Conservation (phyloP, 345 rosid genomes). For the Nephelium lappaceum region DNA sequence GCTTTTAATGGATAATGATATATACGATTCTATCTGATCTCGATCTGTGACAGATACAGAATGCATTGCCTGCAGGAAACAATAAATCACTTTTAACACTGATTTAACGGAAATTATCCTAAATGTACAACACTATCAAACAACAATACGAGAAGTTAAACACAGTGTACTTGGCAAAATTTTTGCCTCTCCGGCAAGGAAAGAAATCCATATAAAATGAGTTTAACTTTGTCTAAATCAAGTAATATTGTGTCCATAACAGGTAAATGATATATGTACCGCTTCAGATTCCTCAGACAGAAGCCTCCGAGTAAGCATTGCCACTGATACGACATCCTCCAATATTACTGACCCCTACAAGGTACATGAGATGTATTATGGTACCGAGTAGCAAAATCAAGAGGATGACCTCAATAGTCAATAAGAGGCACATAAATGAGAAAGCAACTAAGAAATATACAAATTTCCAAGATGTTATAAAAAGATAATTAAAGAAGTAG, state of each 20-base stretch:
- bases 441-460: not conserved
- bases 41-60: conserved; percentile 60
- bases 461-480: not conserved
- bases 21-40: conserved; percentile 84
- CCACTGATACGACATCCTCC: conserved; percentile 77
- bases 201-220: not conserved
- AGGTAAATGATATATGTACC: conserved; percentile 40
- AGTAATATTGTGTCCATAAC: conserved; percentile 16
- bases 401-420: conserved; percentile 2
- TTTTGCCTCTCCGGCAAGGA: not conserved
- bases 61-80: conserved; percentile 64
- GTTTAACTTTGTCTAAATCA: not conserved
- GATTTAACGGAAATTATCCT: not conserved
- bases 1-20: conserved; percentile 79
- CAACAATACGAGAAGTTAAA: not conserved
- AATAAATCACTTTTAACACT: conserved; percentile 20
- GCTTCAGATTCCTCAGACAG: conserved; percentile 84
- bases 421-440: not conserved
- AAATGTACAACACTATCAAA: not conserved
- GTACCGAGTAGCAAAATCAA: not conserved
- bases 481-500: conserved; percentile 2
- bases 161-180: not conserved
- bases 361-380: conserved; percentile 10
- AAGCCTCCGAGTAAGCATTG: conserved; percentile 90
- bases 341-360: conserved; percentile 66